phyloP scores from a whole-genome alignment of 2,329 filamentous ascomycete genomes.

The Fusarium dimerum region DNA sequence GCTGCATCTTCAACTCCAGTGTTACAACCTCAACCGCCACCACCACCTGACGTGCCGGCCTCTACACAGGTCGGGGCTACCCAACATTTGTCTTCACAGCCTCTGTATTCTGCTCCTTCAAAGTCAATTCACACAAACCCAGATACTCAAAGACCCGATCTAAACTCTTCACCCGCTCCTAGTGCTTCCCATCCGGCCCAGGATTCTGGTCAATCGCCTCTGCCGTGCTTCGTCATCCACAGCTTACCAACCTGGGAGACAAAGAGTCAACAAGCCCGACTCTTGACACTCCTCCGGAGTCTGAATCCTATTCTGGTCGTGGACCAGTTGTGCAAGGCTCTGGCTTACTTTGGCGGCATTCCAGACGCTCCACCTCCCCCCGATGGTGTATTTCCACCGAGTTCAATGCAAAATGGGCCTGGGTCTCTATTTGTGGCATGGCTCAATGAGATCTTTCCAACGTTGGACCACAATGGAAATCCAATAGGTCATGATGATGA shows the following conservation, averaged over 20 bases:
- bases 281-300: constrained; percentile 57
- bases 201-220: constrained; percentile 19
- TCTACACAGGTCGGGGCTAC: background rate
- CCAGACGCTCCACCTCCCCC: constrained; percentile 56
- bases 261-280: constrained; percentile 60
- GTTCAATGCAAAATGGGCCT: constrained; percentile 56
- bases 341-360: constrained; percentile 65
- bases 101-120: background rate
- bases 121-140: background rate
- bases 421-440: constrained; percentile 62
- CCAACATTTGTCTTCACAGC: background rate
- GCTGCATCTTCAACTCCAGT: constrained; percentile 31
- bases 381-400: constrained; percentile 55
- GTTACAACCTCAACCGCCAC: constrained; percentile 1
- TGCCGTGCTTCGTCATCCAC: no score
- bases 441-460: constrained; percentile 64
- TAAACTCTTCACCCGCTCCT: no score
- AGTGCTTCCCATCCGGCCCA: constrained; percentile 16
- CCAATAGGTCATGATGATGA: no score
- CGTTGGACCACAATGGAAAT: constrained; percentile 20
- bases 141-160: no score
- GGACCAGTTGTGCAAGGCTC: constrained; percentile 62
- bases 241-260: constrained; percentile 40
- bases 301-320: constrained; percentile 58
- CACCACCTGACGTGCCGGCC: constrained; percentile 2